These are phyloP conservation scores for Podaxis carcinomalis DNA, from an alignment of 768 basidiomycete genomes.

Conservation along the genomic window DNA sequence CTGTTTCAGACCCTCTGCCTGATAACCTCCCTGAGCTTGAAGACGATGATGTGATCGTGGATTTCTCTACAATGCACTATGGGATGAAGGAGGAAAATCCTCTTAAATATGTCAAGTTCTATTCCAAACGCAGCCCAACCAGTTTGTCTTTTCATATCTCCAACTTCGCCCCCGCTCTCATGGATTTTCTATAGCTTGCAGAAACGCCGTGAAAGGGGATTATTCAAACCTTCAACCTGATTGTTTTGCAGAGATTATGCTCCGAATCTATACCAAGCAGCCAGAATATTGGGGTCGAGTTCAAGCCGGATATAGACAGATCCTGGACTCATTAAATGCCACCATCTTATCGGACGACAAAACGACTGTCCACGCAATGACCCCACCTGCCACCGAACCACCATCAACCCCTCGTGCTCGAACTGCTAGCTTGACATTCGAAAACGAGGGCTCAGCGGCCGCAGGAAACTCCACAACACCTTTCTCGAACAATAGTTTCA, in stretches of 20 bases:
- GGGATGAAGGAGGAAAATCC: slow-evolving; percentile 74
- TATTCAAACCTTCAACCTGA: slow-evolving; percentile 63
- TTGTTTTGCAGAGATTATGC: slow-evolving; percentile 63
- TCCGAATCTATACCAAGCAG: slow-evolving; percentile 72
- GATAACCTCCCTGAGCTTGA: slow-evolving; percentile 27
- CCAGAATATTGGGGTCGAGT: slow-evolving; percentile 51
- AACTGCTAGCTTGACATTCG: slow-evolving; percentile 16
- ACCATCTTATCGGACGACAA: not conserved
- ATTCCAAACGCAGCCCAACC: slow-evolving; percentile 58
- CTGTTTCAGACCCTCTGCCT: slow-evolving; percentile 15
- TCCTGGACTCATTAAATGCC: slow-evolving; percentile 19
- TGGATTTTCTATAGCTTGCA: slow-evolving; percentile 31
- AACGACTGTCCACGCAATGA: slow-evolving; percentile 12
- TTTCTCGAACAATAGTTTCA: slow-evolving; percentile 42
- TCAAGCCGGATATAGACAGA: slow-evolving; percentile 60
- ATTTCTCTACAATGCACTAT: slow-evolving; percentile 65
- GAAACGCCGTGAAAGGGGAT: slow-evolving; percentile 45
- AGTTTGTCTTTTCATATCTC: slow-evolving; percentile 31
- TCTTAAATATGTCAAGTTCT: slow-evolving; percentile 65
- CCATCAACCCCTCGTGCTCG: slow-evolving; percentile 34
- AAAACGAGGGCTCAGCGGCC: slow-evolving; percentile 5
- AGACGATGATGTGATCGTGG: slow-evolving; percentile 57
- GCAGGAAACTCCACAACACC: slow-evolving; percentile 15
- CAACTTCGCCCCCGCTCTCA: not conserved
- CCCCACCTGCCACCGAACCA: slow-evolving; percentile 32